Evolutionary conservation across 228 moss, liverwort and hornwort species (phyloP), one percentile per base, ranked within the genome.

Genomic region (Sphagnum magellanicum): DNA sequence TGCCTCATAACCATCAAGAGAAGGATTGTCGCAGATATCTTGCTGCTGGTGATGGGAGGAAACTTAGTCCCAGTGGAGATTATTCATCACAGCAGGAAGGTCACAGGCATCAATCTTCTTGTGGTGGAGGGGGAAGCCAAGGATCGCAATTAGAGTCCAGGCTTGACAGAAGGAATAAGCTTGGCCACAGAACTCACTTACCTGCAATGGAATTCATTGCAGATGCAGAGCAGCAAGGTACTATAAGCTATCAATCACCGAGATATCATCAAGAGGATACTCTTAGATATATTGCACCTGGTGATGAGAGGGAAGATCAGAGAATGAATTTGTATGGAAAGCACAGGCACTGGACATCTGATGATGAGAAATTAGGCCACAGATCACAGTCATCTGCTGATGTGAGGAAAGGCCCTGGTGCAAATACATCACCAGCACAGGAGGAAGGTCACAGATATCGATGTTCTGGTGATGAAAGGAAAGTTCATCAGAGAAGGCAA

Each of bases 101-200:
- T 5, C 51, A 68, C 12, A 61, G 57, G 0, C 52, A 74, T 60
- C 76, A 67, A 48, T 72, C 70, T 10, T 72, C 72, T 14, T 72
- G 72, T 8, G 76, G 76, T 65, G 73, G 71, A 47, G 52, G 11
- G 52, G 60, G 63, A 5, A 63, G 48, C 5, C 50, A 71, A 48
- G 74, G 64, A 9, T 61, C 67, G 16, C 69, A 52, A 12, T 11
- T 14, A 58, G 7, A 8, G 71, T 74, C 5, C 68, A 68, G 64
- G 49, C 66, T n/a, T 66, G 64, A 10, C 75, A 78, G 53, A 70
- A 81, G 67, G 75, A 81, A 49, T 32, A 72, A 61, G 48, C 74
- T 78, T 51, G 72, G 79, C 32, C 63, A 85, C 52, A 70, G 79
- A 53, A 81, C 78, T 10, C 81, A 85, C 4, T 78, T 78, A 58